Evolutionary conservation across 1,139 yeast genomes (phyloP), one percentile per base, ranked within the genome.

Genomic region (Eremothecium cymbalariae): DNA sequence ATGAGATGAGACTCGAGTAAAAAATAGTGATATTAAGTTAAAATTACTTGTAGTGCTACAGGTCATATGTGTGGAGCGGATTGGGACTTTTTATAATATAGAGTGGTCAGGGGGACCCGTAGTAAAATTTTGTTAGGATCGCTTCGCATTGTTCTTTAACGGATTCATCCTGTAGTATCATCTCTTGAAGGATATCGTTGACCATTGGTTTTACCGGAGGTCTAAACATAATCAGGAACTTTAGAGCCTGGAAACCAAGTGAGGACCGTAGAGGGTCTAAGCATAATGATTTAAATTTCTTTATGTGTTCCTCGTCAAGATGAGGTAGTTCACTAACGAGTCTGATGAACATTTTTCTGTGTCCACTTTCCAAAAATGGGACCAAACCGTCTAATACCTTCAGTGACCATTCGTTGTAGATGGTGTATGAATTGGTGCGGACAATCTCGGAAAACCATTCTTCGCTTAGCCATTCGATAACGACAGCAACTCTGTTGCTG

Each of bases 401-500:
- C 6, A 71, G 68, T 0, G 93, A 73, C 83, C 95, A 86, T 39
- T 67, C 64, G 39, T 69, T 59, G 54, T 84, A 84, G 6, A 55
- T 58, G 7, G 77, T 75, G n/a, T 41, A 39, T 12, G 46, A 26
- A 24, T 31, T 32, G 9, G 34, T 14, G 14, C 14, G 20, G 5
- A 30, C 42, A 29, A 25, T 43, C 34, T 81, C 94, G 30, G 77
- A 70, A 56, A 77, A 88, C 94, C 96, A 93, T 57, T 93, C 98
- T 58, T 90, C 98, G 50, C 83, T 88, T 36, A 93, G 64, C 99
- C 99, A 93, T 42, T 82, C 86, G 24, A 88, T 75, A n/a, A 84
- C 75, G 25, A 80, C 62, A 42, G 84, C 94, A 11, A 88, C 69
- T 26, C 90, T 65, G 8, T 66, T 68, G 40, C 82, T 79, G 45